Base-by-base conservation (phyloP, 805 yeast species). In the Starmerella kuoi region DNA sequence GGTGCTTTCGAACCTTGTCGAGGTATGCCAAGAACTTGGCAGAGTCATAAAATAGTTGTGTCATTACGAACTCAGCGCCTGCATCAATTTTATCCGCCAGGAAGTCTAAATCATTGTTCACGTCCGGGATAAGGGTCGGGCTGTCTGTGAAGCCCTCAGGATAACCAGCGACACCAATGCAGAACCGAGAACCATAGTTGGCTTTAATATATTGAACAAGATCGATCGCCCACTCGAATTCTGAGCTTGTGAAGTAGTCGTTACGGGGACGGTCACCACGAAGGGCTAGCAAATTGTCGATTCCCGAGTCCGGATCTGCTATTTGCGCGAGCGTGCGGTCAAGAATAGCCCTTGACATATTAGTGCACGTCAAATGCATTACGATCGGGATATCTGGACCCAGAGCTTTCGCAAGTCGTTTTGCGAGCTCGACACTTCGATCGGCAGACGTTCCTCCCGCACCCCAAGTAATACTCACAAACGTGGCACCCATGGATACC, bases 141-240 rank as follows among this genome's bases (percentile, higher is more conserved):
- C 93, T 88, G 52, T 87, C 95, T 27, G 84, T 86, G 62, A 88
- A 96, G 17, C 98, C 98, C 59, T 88, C 98, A 7, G 98, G 95
- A 60, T 88, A 88, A 1, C 93, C 96, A 2, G 98, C 98, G 14
- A 88, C 98, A 46, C 98, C 98, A 42, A 88, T 68, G 57, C 95
- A 82, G 63, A 88, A 88, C 53, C 77, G 79, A 56, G 82, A 82
- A 3, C 84, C 91, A 57, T 87, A 68, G 37, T 74, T 60, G 41
- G 67, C 50, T 51, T 73, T 34, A 31, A 91, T 87, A 59, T 88
- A 87, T 50, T 65, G 71, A 9, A 91, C 94, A 46, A 91, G 70
- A 59, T 91, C 98, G 1, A 74, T 79, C 1, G 98, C 97, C 54
- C 54, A 50, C 33, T 39, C 40, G 35, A 50, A 50, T 31, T 47